Evolutionary conservation across 1,284 basidiomycete genomes (phyloP).

Genomic region (Fomitiporia mediterranea): DNA sequence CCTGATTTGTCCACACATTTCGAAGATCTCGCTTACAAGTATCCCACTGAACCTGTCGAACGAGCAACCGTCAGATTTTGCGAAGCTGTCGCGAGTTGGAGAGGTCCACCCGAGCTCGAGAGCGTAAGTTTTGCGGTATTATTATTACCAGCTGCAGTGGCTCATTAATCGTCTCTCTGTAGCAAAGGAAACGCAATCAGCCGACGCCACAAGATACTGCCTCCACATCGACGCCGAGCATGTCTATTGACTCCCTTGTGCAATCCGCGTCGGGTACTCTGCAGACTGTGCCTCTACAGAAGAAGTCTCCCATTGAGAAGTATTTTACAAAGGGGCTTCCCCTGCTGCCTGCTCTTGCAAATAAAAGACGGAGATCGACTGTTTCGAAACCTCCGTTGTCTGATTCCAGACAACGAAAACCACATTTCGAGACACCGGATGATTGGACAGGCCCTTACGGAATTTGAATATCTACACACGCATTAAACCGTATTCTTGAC

Average conservation of each 20-base stretch:
- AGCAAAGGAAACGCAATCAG: slow-evolving; percentile 23
- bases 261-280: slow-evolving; percentile 56
- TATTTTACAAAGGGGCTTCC: slow-evolving; percentile 37
- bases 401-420: slow-evolving; percentile 14
- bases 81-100: slow-evolving; percentile 73
- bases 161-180: background rate
- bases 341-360: slow-evolving; percentile 21
- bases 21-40: slow-evolving; percentile 74
- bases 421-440: slow-evolving; percentile 18
- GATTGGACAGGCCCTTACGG: slow-evolving; percentile 21
- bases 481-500: too few relatives aligned
- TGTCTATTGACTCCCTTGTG: slow-evolving; percentile 58
- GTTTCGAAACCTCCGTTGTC: slow-evolving; percentile 10
- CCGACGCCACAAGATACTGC: slow-evolving; percentile 26
- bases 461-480: too few relatives aligned
- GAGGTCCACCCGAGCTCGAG: slow-evolving; percentile 77
- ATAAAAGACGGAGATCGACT: slow-evolving; percentile 30
- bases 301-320: slow-evolving; percentile 35
- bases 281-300: slow-evolving; percentile 24
- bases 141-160: background rate
- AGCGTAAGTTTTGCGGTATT: slow-evolving; percentile 43
- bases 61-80: slow-evolving; percentile 71
- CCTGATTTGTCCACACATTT: slow-evolving; percentile 74
- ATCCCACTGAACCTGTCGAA: slow-evolving; percentile 76
- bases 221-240: slow-evolving; percentile 32